phyloP scores from a whole-genome alignment of 176 grass and related monocot species.

The Olyra latifolia region DNA sequence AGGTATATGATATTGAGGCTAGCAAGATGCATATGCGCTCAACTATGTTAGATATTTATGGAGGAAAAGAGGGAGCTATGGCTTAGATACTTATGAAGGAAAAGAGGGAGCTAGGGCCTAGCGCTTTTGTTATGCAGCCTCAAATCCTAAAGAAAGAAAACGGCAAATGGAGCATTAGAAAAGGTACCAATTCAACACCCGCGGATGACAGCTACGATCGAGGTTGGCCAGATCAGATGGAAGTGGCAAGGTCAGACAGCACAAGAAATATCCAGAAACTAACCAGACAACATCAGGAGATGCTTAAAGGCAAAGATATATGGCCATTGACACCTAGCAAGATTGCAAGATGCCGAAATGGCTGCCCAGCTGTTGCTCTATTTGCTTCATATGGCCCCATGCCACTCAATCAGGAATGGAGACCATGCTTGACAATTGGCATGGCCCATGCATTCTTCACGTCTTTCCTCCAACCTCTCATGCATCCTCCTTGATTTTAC shows the following conservation, averaged over 20 bases:
- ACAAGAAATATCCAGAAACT: neutral
- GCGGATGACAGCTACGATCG: neutral
- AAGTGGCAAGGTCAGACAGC: neutral
- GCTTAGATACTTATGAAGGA: too few species aligned
- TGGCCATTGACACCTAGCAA: neutral
- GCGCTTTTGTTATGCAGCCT: neutral
- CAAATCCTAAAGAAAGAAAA: neutral
- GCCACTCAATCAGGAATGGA: neutral
- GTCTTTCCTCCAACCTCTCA: neutral
- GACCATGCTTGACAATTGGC: neutral
- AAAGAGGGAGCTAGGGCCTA: neutral
- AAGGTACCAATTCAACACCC: neutral
- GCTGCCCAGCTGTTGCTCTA: neutral
- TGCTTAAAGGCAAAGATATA: neutral
- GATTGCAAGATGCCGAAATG: neutral
- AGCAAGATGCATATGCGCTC: too few species aligned
- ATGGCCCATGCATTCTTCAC: constrained; percentile 4
- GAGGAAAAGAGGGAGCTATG: too few species aligned
- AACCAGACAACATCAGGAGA: neutral
- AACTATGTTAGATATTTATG: too few species aligned
- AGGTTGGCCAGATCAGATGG: neutral
- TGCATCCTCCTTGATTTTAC: neutral
- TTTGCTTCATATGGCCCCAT: neutral
- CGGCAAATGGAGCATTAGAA: neutral
- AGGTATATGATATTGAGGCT: too few species aligned